These are phyloP conservation scores for Globisporangium paddicum DNA, from an alignment of 352 stramenopile genomes.

Conservation along the genomic window DNA sequence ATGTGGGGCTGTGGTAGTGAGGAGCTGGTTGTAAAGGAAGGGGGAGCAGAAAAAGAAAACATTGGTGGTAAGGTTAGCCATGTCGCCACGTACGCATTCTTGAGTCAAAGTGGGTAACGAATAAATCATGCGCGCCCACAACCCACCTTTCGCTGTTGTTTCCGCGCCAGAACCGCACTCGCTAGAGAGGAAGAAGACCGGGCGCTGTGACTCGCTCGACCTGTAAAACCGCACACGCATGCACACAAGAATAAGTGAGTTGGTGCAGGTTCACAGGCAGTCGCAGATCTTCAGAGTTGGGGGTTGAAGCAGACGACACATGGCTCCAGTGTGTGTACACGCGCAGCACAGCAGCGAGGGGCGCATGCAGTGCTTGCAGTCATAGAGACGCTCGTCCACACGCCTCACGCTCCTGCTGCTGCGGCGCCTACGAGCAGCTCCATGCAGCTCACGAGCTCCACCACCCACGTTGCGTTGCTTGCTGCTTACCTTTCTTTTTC, in stretches of 20 bases:
- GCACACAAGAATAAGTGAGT: background rate
- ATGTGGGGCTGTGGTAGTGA: background rate
- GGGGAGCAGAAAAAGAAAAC: no score
- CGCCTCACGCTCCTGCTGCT: background rate
- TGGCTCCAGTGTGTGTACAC: background rate
- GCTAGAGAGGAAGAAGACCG: constrained; percentile 7
- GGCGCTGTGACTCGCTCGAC: constrained; percentile 3
- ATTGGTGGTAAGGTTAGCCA: background rate
- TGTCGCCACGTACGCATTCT: background rate
- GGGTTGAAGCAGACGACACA: constrained; percentile 4
- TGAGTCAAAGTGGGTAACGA: background rate
- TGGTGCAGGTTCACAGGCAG: background rate
- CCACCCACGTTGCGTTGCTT: no score
- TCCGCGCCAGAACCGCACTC: constrained; percentile 5
- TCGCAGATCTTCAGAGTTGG: background rate
- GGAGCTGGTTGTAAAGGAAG: background rate
- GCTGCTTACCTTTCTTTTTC: constrained; percentile 7
- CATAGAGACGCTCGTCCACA: background rate
- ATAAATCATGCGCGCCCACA: background rate
- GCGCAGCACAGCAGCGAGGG: background rate
- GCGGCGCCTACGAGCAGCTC: background rate
- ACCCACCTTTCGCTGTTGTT: constrained; percentile 5
- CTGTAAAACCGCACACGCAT: background rate
- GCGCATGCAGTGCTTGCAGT: background rate
- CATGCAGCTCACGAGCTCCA: no score